Percentiles rank a stretch among this genome's conserved stretches.
These are phyloP conservation scores for Boletus patriciae DNA, from an alignment of 768 basidiomycete species.

Conservation along the genomic window DNA sequence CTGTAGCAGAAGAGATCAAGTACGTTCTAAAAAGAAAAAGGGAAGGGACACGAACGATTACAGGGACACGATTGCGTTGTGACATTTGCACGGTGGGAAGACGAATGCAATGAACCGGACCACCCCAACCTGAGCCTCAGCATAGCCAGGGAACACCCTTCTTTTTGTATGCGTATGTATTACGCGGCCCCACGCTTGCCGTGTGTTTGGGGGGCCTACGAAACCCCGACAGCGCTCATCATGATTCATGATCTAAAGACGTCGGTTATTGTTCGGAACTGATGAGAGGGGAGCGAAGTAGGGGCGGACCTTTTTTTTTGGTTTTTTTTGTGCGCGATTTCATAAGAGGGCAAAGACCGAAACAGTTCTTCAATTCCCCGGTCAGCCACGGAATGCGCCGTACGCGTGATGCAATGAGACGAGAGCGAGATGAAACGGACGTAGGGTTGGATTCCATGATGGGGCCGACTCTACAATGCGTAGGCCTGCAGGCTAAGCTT, in stretches of 20 bases:
- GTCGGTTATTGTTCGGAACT: constrained; percentile 11
- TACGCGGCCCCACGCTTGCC: constrained; percentile 8
- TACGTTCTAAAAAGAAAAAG: not conserved
- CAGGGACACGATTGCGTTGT: constrained; percentile 17
- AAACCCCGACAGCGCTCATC: constrained; percentile 24
- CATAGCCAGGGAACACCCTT: constrained; percentile 2
- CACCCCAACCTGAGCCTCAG: constrained; percentile 5
- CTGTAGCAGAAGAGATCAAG: constrained; percentile 12
- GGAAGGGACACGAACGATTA: constrained; percentile 13
- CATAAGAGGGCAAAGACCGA: not conserved
- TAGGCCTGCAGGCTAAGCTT: constrained; percentile 20
- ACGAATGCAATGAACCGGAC: constrained; percentile 9
- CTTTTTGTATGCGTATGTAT: constrained; percentile 23
- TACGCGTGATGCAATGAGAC: not conserved
- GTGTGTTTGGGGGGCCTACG: constrained; percentile 5
- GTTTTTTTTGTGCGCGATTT: constrained; percentile 3
- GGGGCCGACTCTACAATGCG: constrained; percentile 19
- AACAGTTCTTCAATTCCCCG: constrained; percentile 2
- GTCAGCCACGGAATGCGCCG: constrained; percentile 19
- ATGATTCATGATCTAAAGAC: not conserved
- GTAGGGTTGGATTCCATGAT: constrained; percentile 3
- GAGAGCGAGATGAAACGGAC: constrained; percentile 21
- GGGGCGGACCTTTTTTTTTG: not conserved
- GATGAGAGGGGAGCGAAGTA: not conserved
- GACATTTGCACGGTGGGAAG: constrained; percentile 24